Percentiles rank a stretch among this genome's conserved stretches.
phyloP scores from a whole-genome alignment of 805 yeast genomes.

The Pichia occidentalis region DNA sequence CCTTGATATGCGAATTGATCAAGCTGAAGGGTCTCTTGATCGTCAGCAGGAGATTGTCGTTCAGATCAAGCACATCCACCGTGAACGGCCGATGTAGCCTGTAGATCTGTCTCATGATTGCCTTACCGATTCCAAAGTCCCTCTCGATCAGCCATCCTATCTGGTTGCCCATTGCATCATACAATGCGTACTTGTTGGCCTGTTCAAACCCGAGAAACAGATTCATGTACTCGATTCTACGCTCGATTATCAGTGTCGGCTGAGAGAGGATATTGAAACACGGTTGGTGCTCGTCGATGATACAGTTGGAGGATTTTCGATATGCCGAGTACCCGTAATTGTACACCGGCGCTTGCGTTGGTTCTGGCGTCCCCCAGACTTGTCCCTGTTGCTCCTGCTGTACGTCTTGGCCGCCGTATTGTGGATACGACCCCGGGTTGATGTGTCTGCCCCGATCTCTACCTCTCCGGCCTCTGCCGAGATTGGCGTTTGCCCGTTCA shows the following conservation, averaged over 20 bases:
- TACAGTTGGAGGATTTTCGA: constrained; percentile 32
- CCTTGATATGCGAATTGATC: constrained; percentile 82
- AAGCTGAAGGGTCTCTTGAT: constrained; percentile 80
- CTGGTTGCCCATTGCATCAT: constrained; percentile 66
- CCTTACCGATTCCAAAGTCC: constrained; percentile 61
- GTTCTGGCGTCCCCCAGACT: too few species aligned
- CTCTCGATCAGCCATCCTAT: constrained; percentile 80
- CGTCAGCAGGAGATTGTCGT: constrained; percentile 54
- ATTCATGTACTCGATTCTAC: constrained; percentile 85
- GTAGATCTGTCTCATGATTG: constrained; percentile 76
- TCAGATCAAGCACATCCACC: constrained; percentile 61
- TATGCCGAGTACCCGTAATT: constrained; percentile 4
- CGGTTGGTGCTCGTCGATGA: constrained; percentile 52
- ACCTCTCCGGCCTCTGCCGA: constrained; percentile 5
- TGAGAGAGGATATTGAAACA: constrained; percentile 58
- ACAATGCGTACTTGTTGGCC: constrained; percentile 69
- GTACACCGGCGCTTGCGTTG: too few species aligned
- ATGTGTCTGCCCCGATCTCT: not conserved
- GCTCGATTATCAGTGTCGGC: constrained; percentile 81
- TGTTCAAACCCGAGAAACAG: constrained; percentile 87
- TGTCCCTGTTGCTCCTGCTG: too few species aligned
- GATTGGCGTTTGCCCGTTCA: constrained; percentile 6
- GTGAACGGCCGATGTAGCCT: constrained; percentile 81
- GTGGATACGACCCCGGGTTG: constrained; percentile 19
- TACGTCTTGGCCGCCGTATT: too few species aligned